Base-by-base conservation (phyloP, 306 rosid species). In the Pterocarpus santalinus region DNA sequence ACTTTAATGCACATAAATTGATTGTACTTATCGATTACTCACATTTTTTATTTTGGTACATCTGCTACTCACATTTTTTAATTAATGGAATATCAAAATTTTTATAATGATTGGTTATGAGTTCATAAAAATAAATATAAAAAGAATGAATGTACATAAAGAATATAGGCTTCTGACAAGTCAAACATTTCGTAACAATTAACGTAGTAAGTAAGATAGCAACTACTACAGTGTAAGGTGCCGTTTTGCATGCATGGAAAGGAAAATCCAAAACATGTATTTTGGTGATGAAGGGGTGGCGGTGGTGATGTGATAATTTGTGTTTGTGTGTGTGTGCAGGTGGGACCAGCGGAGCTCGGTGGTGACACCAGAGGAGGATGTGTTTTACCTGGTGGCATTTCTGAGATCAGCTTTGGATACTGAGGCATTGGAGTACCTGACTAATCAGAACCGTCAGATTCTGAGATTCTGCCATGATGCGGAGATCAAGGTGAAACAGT, bases 311-410 rank as follows among this genome's bases (percentile, higher is more conserved):
- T 41, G 57, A 33, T 43, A 41, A 47, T 47, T 76, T 32, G 70
- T 67, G 72, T 38, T 38, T 30, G 8, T n/a, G 1, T 12, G 7
- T 15, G 13, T 65, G 34, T 72, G 81, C 16, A 93, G 99, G 88
- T 95, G 99, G 98, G 96, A 91, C 90, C 82, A 84, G 34, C 71
- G 92, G 88, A 95, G 88, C 87, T 93, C 99, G 66, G 96, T 69
- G 79, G 97, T 93, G 90, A 93, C 86, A 7, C 92, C 93, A 12
- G 96, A 89, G 4, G 99, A 93, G 78, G 94, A 91, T 1, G 89
- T 95, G 70, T 95, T 95, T 86, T 95, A 95, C 86, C 83, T 95
- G 34, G 99, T 95, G 88, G 99, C 93, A 1, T 86, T 95, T 86
- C 86, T 95, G 61, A 88, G 98, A 79, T 93, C 98, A 33, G 97